Percentiles rank a stretch among this genome's conserved stretches.
Evolutionary conservation across 805 yeast species (phyloP).

Genomic region (Lipomyces yamadae): DNA sequence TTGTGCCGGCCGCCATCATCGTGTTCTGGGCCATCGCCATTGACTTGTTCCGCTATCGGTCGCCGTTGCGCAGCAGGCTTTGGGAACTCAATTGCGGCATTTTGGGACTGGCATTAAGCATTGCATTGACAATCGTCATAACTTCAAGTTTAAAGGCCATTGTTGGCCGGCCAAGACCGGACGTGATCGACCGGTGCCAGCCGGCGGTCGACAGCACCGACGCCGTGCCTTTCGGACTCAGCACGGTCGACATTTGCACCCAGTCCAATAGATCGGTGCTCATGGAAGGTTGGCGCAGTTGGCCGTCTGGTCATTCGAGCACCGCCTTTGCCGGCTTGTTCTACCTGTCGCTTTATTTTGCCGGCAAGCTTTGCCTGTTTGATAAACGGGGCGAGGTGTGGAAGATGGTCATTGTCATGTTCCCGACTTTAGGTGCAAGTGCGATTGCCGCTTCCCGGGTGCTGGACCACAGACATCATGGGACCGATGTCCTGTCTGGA

Average conservation of each 20-base stretch:
- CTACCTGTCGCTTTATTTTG: constrained; percentile 55
- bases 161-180: constrained; percentile 92
- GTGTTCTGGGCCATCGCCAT: constrained; percentile 31
- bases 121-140: constrained; percentile 62
- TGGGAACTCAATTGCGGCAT: constrained; percentile 66
- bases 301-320: constrained; percentile 64
- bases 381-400: constrained; percentile 42
- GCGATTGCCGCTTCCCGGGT: constrained; percentile 85
- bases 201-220: constrained; percentile 55
- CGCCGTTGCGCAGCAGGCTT: constrained; percentile 35
- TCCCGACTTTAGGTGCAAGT: constrained; percentile 62
- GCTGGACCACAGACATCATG: constrained; percentile 92
- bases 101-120: constrained; percentile 66
- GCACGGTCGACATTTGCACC: constrained; percentile 47
- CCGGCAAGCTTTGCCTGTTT: constrained; percentile 55
- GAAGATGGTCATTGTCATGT: constrained; percentile 37
- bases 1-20: constrained; percentile 43
- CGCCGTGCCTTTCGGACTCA: constrained; percentile 52
- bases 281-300: constrained; percentile 59
- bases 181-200: constrained; percentile 81
- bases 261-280: constrained; percentile 42
- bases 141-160: constrained; percentile 79
- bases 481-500: constrained; percentile 80
- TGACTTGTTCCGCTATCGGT: constrained; percentile 17
- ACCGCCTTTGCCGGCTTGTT: constrained; percentile 57